These are phyloP conservation scores for Leucocoprinus leucothites DNA, from an alignment of 768 basidiomycete genomes.

Conservation along the genomic window DNA sequence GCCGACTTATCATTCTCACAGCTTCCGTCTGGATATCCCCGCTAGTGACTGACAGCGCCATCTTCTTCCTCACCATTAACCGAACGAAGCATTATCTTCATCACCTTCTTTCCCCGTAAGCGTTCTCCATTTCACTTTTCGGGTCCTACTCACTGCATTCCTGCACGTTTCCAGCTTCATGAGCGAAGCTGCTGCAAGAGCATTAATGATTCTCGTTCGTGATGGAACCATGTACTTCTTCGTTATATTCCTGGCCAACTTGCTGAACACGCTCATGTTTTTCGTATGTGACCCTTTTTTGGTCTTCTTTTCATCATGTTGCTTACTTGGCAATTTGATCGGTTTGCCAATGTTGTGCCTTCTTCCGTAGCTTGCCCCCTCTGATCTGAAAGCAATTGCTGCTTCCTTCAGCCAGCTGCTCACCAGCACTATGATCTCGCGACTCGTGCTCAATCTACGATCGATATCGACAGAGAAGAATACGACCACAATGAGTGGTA, in stretches of 20 bases:
- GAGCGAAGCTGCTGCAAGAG: conserved; percentile 14
- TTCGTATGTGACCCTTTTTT: conserved; percentile 17
- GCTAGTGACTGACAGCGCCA: conserved; percentile 19
- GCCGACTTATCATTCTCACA: background rate
- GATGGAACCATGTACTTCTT: conserved; percentile 27
- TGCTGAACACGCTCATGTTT: conserved; percentile 24
- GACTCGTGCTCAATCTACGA: conserved; percentile 28
- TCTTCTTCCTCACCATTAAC: conserved; percentile 18
- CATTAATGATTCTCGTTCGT: conserved; percentile 22
- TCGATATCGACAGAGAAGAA: conserved; percentile 3
- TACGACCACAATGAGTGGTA: background rate
- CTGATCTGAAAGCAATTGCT: conserved; percentile 27
- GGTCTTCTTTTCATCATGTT: background rate
- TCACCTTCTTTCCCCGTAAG: conserved; percentile 1
- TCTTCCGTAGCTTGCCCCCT: conserved; percentile 16
- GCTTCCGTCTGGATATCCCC: conserved; percentile 26
- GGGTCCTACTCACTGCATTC: background rate
- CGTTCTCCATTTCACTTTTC: background rate
- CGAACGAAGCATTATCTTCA: conserved; percentile 15
- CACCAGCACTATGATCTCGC: conserved; percentile 26
- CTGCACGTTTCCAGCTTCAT: background rate
- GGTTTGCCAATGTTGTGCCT: background rate
- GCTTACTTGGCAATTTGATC: too few relatives aligned
- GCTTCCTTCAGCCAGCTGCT: conserved; percentile 29
- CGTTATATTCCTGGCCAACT: conserved; percentile 23